phyloP scores from a whole-genome alignment of 208 protist genomes.

The Willaertia magna region DNA sequence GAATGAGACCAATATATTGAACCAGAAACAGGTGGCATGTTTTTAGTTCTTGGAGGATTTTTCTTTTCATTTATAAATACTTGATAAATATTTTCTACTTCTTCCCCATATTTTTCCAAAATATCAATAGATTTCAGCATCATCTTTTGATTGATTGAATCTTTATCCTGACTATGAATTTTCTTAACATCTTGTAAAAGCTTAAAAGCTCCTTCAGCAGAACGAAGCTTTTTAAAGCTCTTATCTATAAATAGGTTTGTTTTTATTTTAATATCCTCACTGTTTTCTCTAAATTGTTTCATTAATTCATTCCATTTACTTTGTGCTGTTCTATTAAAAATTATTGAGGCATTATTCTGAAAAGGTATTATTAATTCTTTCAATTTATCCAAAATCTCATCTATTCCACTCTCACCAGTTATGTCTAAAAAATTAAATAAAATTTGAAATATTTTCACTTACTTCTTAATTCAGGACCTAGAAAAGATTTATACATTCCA shows the following conservation, averaged over 20 bases:
- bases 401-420: slow-evolving; percentile 86
- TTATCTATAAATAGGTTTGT: slow-evolving; percentile 88
- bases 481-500: slow-evolving; percentile 86
- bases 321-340: slow-evolving; percentile 78
- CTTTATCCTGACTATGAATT: slow-evolving; percentile 55
- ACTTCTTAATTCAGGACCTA: slow-evolving; percentile 73
- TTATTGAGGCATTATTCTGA: slow-evolving; percentile 82
- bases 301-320: slow-evolving; percentile 76
- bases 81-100: slow-evolving; percentile 66
- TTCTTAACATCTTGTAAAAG: slow-evolving; percentile 89
- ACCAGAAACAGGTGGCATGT: slow-evolving; percentile 89
- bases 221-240: slow-evolving; percentile 91
- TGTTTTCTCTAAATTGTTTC: slow-evolving; percentile 74
- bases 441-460: slow-evolving; percentile 24
- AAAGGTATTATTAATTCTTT: slow-evolving; percentile 82
- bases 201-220: slow-evolving; percentile 89
- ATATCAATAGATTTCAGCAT: slow-evolving; percentile 88
- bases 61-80: slow-evolving; percentile 74
- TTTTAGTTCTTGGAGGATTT: slow-evolving; percentile 83
- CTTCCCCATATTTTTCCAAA: slow-evolving; percentile 77
- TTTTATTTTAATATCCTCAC: slow-evolving; percentile 75
- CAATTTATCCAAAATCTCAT: slow-evolving; percentile 80
- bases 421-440: slow-evolving; percentile 57
- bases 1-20: slow-evolving; percentile 88
- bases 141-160: slow-evolving; percentile 71